Evolutionary conservation across 1,284 basidiomycete species (phyloP), one percentile per base, ranked within the genome.

Genomic region (Caloboletus inedulis): DNA sequence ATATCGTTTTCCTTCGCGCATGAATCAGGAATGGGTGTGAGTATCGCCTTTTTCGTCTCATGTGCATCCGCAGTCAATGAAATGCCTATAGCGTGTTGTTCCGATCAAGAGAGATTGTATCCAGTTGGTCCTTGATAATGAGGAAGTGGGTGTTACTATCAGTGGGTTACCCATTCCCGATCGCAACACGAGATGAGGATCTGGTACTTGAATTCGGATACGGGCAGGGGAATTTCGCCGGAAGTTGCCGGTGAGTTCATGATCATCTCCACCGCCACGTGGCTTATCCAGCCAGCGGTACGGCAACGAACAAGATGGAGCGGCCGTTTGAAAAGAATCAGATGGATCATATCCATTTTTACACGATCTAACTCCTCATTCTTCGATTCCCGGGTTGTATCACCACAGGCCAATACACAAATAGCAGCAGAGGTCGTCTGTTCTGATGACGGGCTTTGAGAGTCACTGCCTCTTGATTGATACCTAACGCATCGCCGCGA

Each of bases 1-100:
- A 54, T 82, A 77, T 60, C 82, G 33, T 70, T 77, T 43, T 47
- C 79, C 16, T 69, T 79, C 3, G 74, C 69, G 33, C 78, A 79
- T 46, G 78, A 76, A 2, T 50, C 77, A 18, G 68, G 67, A 4
- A 54, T 72, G 21, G 77, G 76, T 14, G 69, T 75, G 35, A 49
- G 54, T 37, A 29, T 33, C 4, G 16, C 10, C 9, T 46, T 7
- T 35, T 34, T 14, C 16, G 3, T 34, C 9, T 34, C 7, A 8
- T 7, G n/a, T 39, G n/a, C n/a, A n/a, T n/a, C n/a, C n/a, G n/a
- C n/a, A n/a, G n/a, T n/a, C n/a, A n/a, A n/a, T n/a, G n/a, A n/a
- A n/a, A n/a, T n/a, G n/a, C 35, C 68, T 55, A 21, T 33, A 47
- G 51, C 12, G 47, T 74, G 30, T 68, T 79, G 23, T 77, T 77